Evolutionary conservation across 108 stramenopile species (phyloP), one percentile per base, ranked within the genome.

Genomic region (Craspedostauros australis): DNA sequence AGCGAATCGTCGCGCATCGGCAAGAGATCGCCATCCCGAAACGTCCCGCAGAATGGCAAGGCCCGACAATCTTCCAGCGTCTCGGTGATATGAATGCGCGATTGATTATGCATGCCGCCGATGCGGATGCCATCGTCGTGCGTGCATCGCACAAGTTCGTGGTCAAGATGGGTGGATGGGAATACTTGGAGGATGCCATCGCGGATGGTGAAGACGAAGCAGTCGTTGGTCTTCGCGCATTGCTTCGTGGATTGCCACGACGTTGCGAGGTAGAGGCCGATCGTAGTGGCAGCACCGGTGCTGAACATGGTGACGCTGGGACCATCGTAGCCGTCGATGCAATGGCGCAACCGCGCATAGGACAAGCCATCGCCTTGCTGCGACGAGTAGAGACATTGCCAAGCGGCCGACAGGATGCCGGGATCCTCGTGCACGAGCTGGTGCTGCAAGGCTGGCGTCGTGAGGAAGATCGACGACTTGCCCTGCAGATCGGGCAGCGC

Each of bases 211-310:
- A 72, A 83, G 23, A 77, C 49, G 51, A 77, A 77, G 49, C 76
- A 74, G 23, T 70, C 65, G 32, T 65, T 37, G 22, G 43, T 15
- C 0, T 54, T 64, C 39, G 60, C 66, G 25, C 44, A 60, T 11
- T 46, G 50, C 5, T 53, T 58, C 7, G 48, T 18, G 0, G 68
- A 70, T 39, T 77, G 70, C 81, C 81, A 83, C 2, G 72, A 49
- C 3, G 72, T 63, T 3, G 72, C 61, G 1, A 75, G 73, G 39
- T 65, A 79, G 56, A 73, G 76, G 1, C 77, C 81, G 30, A 83
- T 47, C 19, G 62, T 58, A 4, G 71, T 75, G 5, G 39, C 54
- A 1, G 62, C 66, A 7, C 73, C 65, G 2, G 60, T 1, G 9
- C 59, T 15, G 25, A 77, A 31, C 1, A 83, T 12, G 6, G 76